Conservation (phyloP, 768 basidiomycete species). For the Kwoniella sp. region DNA sequence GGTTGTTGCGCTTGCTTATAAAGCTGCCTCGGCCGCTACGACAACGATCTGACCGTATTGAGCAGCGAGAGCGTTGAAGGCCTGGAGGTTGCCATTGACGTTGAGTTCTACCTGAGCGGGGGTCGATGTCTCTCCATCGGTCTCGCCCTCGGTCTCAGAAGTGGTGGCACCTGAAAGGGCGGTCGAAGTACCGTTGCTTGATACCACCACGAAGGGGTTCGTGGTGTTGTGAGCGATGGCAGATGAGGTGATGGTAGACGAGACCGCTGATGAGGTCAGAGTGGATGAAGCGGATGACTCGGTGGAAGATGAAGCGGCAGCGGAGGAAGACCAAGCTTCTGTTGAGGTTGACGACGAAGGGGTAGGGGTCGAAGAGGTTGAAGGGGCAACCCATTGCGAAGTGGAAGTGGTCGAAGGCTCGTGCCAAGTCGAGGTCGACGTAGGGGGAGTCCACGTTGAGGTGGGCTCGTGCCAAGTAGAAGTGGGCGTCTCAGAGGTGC, state of each 20-base stretch:
- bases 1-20: background rate
- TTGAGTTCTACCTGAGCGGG: background rate
- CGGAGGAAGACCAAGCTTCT: slow-evolving; percentile 30
- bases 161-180: slow-evolving; percentile 4
- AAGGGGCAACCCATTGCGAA: slow-evolving; percentile 10
- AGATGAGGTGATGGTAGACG: slow-evolving; percentile 16
- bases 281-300: slow-evolving; percentile 30
- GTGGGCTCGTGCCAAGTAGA: slow-evolving; percentile 30
- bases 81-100: slow-evolving; percentile 30
- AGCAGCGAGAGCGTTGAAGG: slow-evolving; percentile 43
- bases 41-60: slow-evolving; percentile 49
- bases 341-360: slow-evolving; percentile 27
- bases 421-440: slow-evolving; percentile 18
- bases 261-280: slow-evolving; percentile 19
- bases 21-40: slow-evolving; percentile 34
- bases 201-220: slow-evolving; percentile 39
- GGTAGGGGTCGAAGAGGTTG: slow-evolving; percentile 16
- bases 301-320: slow-evolving; percentile 31
- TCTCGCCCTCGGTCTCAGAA: slow-evolving; percentile 1
- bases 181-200: slow-evolving; percentile 22
- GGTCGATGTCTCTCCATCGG: background rate
- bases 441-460: slow-evolving; percentile 26
- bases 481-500: slow-evolving; percentile 21
- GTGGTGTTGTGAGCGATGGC: slow-evolving; percentile 25
- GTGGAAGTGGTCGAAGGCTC: slow-evolving; percentile 22